Conservation (phyloP, 371 early-diverging fungal genomes). For the Furculomyces boomerangus region DNA sequence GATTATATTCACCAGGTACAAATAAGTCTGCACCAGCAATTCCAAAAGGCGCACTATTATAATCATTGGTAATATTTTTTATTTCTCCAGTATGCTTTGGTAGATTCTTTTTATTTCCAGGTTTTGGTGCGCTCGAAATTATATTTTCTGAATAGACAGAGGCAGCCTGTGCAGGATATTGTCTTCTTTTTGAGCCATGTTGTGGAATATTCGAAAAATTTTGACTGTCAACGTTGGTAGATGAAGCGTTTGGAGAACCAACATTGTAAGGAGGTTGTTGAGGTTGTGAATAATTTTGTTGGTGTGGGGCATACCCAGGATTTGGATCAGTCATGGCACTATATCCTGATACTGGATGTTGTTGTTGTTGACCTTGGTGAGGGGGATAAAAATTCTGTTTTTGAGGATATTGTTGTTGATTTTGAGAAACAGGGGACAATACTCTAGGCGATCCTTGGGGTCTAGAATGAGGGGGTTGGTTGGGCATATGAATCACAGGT, state of each 20-base stretch:
- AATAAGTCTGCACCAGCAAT: conserved; percentile 8
- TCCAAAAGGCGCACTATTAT: neutral
- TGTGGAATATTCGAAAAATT: neutral
- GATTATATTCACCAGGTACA: conserved; percentile 13
- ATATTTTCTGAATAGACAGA: conserved; percentile 6
- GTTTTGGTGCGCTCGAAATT: conserved; percentile 2
- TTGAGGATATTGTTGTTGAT: neutral
- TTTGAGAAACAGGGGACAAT: neutral
- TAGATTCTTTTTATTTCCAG: neutral
- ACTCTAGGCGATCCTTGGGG: neutral
- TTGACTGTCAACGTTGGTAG: neutral
- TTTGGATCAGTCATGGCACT: neutral
- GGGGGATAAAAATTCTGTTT: neutral
- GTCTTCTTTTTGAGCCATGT: conserved; percentile 12
- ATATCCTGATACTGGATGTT: neutral
- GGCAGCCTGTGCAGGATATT: conserved; percentile 18
- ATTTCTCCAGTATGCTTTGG: conserved; percentile 6
- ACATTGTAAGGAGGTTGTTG: neutral
- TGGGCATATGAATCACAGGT: neutral
- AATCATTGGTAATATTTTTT: conserved; percentile 1
- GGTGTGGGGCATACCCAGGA: neutral
- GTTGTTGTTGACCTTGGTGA: neutral
- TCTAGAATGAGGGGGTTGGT: neutral
- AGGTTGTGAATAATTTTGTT: neutral
- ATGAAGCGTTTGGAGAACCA: neutral